These are phyloP conservation scores for Penicillium lagena DNA, from an alignment of 495 filamentous ascomycete genomes.

Conservation along the genomic window DNA sequence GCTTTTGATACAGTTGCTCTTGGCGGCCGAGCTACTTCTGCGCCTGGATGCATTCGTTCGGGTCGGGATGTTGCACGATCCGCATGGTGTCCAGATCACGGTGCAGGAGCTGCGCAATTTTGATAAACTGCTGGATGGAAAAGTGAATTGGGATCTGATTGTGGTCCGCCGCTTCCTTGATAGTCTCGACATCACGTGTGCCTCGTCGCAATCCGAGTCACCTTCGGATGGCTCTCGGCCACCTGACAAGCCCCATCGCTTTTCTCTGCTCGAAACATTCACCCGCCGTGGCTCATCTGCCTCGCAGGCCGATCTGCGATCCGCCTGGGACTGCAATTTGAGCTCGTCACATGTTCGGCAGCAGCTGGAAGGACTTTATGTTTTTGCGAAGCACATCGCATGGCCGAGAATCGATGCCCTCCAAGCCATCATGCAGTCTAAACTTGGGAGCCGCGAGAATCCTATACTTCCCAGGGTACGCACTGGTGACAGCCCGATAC, in stretches of 20 bases:
- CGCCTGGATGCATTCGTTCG: slow-evolving; percentile 66
- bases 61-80: slow-evolving; percentile 42
- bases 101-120: slow-evolving; percentile 57
- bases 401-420: slow-evolving; percentile 42
- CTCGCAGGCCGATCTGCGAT: slow-evolving; percentile 9
- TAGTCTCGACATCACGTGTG: slow-evolving; percentile 49
- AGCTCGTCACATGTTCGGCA: slow-evolving; percentile 30
- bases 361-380: slow-evolving; percentile 43
- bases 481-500: neutral
- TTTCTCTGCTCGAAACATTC: slow-evolving; percentile 21
- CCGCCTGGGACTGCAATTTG: slow-evolving; percentile 32
- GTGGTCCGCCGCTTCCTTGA: slow-evolving; percentile 71
- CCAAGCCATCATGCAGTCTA: slow-evolving; percentile 13
- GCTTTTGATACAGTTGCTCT: slow-evolving; percentile 70
- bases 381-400: slow-evolving; percentile 43
- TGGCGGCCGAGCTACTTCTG: slow-evolving; percentile 70
- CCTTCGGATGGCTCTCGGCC: neutral
- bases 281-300: slow-evolving; percentile 14
- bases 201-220: slow-evolving; percentile 3
- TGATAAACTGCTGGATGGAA: slow-evolving; percentile 55
- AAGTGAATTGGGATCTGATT: slow-evolving; percentile 75
- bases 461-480: slow-evolving; percentile 2
- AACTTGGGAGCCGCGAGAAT: slow-evolving; percentile 7
- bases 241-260: slow-evolving; percentile 11
- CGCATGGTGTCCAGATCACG: slow-evolving; percentile 39